Base-by-base conservation (phyloP, 495 filamentous ascomycete genomes). In the Usnea hakonensis region DNA sequence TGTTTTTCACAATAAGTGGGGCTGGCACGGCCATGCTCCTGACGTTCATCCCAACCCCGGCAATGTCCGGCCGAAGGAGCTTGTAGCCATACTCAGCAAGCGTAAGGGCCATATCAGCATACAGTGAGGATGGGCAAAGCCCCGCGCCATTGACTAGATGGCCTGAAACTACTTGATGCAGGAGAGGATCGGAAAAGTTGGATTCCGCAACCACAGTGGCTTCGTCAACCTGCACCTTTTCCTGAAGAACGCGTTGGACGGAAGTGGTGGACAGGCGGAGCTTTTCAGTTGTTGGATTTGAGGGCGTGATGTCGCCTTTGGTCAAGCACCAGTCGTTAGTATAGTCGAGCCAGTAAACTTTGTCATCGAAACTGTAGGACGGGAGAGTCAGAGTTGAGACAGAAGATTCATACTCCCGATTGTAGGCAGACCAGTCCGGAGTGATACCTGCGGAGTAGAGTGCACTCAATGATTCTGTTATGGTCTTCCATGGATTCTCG, bases 321-420 rank as follows among this genome's bases (percentile, higher is more conserved):
- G 67, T 68, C 50, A 85, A 66, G 41, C 73, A 81, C 74, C 80
- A 85, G 65, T 82, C 75, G 62, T 87, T 84, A 16, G 77, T 79
- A 72, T 92, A 92, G 19, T 86, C 77, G n/a, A 92, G 81, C 90
- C 90, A 94, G 72, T 91, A 91, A 65, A 87, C 85, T 77, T 91
- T 92, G 41, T 85, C 73, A 62, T 94, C 87, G 74, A 86, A 95
- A 14, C 80, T 82, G 68, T 95, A 95, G 5, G 81, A 73, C 21
- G 90, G 90, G 5, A 94, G 80, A 17, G 81, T 74, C 1, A 93
- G 73, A 19, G 91, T 77, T 37, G 81, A 77, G 40, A 84, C 82
- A 21, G 76, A 81, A 11, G 77, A 65, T 55, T 72, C 72, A 68
- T 89, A 93, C 69, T 89, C 86, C 23, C 82, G 78, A 73, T 92